Conservation (phyloP, 345 rosid genomes). For the Punica granatum region DNA sequence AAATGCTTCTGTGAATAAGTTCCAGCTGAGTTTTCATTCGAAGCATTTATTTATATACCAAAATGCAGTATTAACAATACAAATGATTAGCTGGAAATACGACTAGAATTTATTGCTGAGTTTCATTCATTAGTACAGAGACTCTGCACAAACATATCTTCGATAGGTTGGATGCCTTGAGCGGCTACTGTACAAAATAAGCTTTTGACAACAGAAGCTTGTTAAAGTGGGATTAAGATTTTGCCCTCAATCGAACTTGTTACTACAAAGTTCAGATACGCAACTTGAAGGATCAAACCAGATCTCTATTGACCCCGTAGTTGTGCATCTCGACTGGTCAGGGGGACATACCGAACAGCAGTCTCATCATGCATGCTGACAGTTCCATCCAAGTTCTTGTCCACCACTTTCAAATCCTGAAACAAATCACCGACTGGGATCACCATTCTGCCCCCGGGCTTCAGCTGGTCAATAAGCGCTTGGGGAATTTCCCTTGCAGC, state of each 20-base stretch:
- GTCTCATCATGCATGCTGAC: conserved; percentile 48
- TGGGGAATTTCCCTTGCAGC: conserved; percentile 79
- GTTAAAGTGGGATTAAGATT: not conserved
- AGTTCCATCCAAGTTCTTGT: conserved; percentile 77
- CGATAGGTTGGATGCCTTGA: not conserved
- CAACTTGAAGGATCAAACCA: not conserved
- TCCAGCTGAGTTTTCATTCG: not conserved
- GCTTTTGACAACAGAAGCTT: not conserved
- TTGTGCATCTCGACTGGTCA: conserved; percentile 84
- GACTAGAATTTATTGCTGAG: no score
- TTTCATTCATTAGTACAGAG: not conserved
- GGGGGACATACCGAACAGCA: conserved; percentile 85
- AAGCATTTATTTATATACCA: not conserved
- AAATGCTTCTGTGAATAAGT: not conserved
- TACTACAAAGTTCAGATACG: not conserved
- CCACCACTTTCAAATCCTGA: conserved; percentile 76
- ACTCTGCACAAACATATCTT: not conserved
- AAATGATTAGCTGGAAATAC: no score
- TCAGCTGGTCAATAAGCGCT: conserved; percentile 83
- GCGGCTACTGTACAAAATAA: not conserved
- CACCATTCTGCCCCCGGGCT: conserved; percentile 97
- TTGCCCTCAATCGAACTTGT: not conserved
- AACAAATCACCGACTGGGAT: conserved; percentile 81
- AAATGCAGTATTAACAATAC: not conserved
- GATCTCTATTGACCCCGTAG: conserved; percentile 21